Conservation (phyloP, 495 filamentous ascomycete species). For the Daldinia grandis region DNA sequence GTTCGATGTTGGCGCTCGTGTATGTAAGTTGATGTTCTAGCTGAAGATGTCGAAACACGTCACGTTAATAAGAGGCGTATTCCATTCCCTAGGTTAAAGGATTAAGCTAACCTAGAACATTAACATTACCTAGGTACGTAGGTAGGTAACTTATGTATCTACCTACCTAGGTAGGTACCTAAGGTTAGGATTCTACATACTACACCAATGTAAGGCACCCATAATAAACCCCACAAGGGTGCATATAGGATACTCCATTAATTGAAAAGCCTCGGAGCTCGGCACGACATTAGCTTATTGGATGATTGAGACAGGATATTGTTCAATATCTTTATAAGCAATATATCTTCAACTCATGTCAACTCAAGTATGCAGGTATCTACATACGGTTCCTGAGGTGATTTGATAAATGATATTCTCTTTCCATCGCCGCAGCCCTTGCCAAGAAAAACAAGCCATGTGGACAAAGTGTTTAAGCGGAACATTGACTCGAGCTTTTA, state of each 20-base stretch:
- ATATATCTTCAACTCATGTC: not conserved
- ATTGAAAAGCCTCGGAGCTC: not conserved
- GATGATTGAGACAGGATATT: not conserved
- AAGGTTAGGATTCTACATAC: no score
- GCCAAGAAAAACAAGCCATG: no score
- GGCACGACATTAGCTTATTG: not conserved
- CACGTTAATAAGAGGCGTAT: constrained; percentile 8
- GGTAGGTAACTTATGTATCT: not conserved
- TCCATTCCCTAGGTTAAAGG: not conserved
- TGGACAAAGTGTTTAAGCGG: no score
- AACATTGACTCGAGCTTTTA: no score
- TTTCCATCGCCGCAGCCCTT: no score
- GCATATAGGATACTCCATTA: constrained; percentile 8
- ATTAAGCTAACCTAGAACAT: no score
- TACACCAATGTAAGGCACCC: not conserved
- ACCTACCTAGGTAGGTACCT: constrained; percentile 9
- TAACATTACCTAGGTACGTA: no score
- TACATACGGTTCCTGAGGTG: no score
- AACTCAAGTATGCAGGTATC: no score
- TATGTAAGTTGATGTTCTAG: constrained; percentile 12
- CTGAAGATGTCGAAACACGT: constrained; percentile 36
- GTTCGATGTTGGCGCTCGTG: not conserved
- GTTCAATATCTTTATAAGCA: not conserved
- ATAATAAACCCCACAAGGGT: constrained; percentile 12
- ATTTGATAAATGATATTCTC: no score